Percentiles rank a stretch among this genome's conserved stretches.
Evolutionary conservation across 176 grass and related monocot species (phyloP).

Genomic region (Sorghum bicolor): DNA sequence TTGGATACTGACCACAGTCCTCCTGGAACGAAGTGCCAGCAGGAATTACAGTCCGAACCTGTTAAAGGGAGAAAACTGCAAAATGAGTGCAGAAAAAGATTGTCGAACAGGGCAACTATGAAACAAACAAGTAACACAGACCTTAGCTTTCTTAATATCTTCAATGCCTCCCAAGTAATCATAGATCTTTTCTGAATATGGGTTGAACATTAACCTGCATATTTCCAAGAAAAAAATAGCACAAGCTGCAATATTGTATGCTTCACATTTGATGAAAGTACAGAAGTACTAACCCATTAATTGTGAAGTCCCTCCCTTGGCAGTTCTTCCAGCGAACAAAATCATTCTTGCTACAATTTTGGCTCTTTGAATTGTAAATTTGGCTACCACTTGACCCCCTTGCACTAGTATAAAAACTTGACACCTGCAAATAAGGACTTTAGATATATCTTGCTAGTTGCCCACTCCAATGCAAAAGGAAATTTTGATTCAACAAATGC

Average conservation of each 20-base stretch:
- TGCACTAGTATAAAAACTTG: constrained; percentile 79
- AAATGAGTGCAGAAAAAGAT: not conserved
- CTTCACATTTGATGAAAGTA: constrained; percentile 13
- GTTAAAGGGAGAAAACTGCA: constrained; percentile 3
- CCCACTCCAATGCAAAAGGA: not conserved
- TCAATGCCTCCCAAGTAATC: constrained; percentile 94
- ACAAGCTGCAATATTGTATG: constrained; percentile 4
- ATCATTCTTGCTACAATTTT: constrained; percentile 75
- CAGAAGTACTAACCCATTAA: constrained; percentile 67
- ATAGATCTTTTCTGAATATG: constrained; percentile 85
- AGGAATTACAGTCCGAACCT: constrained; percentile 87
- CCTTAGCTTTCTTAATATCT: constrained; percentile 87
- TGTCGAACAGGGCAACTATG: constrained; percentile 27
- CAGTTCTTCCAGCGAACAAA: constrained; percentile 87
- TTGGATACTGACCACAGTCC: constrained; percentile 69
- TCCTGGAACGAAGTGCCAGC: constrained; percentile 78
- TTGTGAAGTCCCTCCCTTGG: constrained; percentile 83
- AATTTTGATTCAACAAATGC: constrained; percentile 18
- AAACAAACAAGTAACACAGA: constrained; percentile 38
- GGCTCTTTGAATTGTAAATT: constrained; percentile 29
- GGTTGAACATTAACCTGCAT: constrained; percentile 91
- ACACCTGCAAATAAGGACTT: constrained; percentile 53
- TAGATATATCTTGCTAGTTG: not conserved
- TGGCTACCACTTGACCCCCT: constrained; percentile 47
- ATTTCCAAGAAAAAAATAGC: constrained; percentile 23